Conservation (phyloP, 2,329 filamentous ascomycete genomes). For the Blastomyces emzantsi region DNA sequence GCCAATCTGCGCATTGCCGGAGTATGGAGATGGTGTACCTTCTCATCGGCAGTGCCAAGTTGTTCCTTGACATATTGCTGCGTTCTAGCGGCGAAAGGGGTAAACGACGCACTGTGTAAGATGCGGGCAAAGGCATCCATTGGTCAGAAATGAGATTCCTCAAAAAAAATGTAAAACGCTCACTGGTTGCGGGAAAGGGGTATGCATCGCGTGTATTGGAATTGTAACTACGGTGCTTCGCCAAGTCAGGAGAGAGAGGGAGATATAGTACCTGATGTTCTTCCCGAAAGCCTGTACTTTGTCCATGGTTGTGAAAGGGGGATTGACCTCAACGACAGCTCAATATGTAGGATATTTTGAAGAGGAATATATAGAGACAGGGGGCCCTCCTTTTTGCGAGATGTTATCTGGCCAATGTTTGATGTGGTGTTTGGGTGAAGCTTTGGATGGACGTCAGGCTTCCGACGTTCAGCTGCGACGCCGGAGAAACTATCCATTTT, state of each 20-base stretch:
- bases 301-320: conserved; percentile 46
- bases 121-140: conserved; percentile 30
- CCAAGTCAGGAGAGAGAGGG: conserved; percentile 11
- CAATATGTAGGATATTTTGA: neutral
- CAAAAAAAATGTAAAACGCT: neutral
- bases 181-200: conserved; percentile 9
- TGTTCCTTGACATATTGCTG: conserved; percentile 98
- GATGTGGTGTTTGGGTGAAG: neutral
- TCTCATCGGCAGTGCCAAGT: conserved; percentile 88
- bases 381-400: neutral
- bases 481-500: conserved; percentile 7
- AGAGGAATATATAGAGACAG: neutral
- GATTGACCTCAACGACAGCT: neutral
- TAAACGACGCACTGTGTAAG: conserved; percentile 65
- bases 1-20: neutral
- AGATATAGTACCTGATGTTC: conserved; percentile 50
- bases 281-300: conserved; percentile 62
- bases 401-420: neutral
- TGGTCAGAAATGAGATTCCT: neutral
- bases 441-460: neutral
- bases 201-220: conserved; percentile 25
- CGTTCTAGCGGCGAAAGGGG: conserved; percentile 85
- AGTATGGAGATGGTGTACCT: conserved; percentile 45
- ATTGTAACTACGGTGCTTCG: conserved; percentile 13
- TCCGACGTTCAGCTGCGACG: neutral